Evolutionary conservation across 768 basidiomycete genomes (phyloP).

Genomic region (Mycena chlorophos): DNA sequence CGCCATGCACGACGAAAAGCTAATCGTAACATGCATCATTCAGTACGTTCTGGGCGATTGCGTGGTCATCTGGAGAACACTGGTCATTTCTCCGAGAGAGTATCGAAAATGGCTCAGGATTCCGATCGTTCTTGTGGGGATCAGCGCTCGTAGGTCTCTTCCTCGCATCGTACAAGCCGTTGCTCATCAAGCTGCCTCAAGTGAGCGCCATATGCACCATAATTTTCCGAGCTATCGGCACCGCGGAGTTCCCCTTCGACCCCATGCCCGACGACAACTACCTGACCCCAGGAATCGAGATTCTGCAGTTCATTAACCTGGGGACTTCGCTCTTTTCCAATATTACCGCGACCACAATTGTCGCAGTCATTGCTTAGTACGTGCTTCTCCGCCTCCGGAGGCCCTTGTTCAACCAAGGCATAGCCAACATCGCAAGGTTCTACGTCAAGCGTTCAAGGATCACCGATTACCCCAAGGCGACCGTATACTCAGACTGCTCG

Average conservation of each 20-base stretch:
- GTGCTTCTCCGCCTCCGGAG: not conserved
- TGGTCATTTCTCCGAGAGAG: not conserved
- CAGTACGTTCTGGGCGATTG: not conserved
- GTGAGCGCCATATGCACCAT: not conserved
- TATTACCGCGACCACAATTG: not conserved
- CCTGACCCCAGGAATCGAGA: not conserved
- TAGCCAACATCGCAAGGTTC: not conserved
- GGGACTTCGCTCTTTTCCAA: not conserved
- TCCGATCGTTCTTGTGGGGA: not conserved
- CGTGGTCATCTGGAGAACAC: not conserved
- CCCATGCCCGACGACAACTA: not conserved
- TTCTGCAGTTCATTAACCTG: not conserved
- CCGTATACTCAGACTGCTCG: not conserved
- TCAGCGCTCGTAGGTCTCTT: not conserved
- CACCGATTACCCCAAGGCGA: not conserved
- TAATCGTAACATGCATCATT: not conserved
- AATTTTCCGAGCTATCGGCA: not conserved
- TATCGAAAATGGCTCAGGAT: not conserved
- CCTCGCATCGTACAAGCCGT: not conserved
- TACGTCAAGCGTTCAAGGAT: not conserved
- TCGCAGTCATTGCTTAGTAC: slow-evolving; percentile 13
- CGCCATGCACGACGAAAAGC: not conserved
- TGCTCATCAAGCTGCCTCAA: not conserved
- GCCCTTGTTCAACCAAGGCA: not conserved
- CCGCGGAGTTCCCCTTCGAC: not conserved